Percentiles rank a stretch among this genome's conserved stretches.
These are phyloP conservation scores for Neurospora africana DNA, from an alignment of 495 filamentous ascomycete genomes.

Conservation along the genomic window DNA sequence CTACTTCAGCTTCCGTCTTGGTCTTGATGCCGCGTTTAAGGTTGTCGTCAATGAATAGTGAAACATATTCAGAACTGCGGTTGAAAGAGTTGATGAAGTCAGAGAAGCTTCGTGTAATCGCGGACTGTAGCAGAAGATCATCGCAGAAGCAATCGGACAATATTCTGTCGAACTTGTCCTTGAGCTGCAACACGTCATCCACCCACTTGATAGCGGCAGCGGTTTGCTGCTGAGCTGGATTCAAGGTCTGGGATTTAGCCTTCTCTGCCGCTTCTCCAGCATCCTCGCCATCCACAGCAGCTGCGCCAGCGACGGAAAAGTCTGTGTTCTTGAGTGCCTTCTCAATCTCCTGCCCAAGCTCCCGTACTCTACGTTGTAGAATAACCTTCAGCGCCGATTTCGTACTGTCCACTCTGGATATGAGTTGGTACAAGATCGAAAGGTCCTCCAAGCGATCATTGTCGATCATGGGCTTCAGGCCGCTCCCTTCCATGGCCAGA, in stretches of 20 bases:
- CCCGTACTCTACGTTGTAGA: conserved; percentile 63
- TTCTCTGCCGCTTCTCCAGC: conserved; percentile 39
- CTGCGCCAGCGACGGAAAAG: conserved; percentile 27
- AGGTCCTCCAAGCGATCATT: conserved; percentile 73
- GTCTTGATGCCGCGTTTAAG: conserved; percentile 88
- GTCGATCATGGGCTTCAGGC: conserved; percentile 82
- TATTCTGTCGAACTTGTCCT: conserved; percentile 79
- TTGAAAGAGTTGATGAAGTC: conserved; percentile 84
- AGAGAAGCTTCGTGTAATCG: conserved; percentile 72
- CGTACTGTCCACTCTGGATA: conserved; percentile 65
- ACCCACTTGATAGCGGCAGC: conserved; percentile 89
- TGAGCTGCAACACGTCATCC: conserved; percentile 73
- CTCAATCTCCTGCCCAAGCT: conserved; percentile 76
- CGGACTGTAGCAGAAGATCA: conserved; percentile 69
- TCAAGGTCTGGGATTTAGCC: conserved; percentile 29
- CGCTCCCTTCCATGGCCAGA: conserved; percentile 71
- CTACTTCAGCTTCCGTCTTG: conserved; percentile 86
- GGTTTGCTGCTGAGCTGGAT: conserved; percentile 48
- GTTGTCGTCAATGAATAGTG: conserved; percentile 94
- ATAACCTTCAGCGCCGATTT: conserved; percentile 60
- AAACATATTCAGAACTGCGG: conserved; percentile 82
- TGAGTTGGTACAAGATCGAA: conserved; percentile 63
- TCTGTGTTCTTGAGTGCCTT: conserved; percentile 44
- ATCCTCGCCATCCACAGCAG: conserved; percentile 38
- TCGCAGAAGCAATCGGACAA: conserved; percentile 57